Conservation (phyloP, 73 alveolate genomes). For the Tetrahymena thermophila region DNA sequence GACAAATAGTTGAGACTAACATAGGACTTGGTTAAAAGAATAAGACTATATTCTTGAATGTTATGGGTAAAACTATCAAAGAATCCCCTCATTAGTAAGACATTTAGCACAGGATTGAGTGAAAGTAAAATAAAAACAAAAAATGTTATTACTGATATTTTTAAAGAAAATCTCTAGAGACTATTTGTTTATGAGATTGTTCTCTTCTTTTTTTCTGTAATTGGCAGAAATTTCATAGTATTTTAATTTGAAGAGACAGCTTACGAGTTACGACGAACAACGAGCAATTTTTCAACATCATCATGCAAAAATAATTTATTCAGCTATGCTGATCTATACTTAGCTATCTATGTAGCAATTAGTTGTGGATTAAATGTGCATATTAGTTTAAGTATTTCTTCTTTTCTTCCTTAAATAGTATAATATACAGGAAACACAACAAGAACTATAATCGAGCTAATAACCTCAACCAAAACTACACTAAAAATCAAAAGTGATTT, state of each 20-base stretch:
- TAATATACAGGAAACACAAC: background rate
- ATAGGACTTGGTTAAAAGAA: background rate
- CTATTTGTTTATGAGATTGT: background rate
- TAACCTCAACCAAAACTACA: background rate
- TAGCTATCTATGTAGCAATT: background rate
- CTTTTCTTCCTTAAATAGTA: background rate
- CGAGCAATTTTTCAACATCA: background rate
- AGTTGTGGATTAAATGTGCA: background rate
- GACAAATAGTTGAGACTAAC: background rate
- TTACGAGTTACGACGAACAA: background rate
- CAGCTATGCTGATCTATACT: background rate
- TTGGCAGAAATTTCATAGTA: background rate
- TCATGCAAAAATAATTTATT: background rate
- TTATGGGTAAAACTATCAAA: background rate
- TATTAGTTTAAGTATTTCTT: background rate
- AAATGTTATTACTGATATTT: background rate
- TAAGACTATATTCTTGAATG: background rate
- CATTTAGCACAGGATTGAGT: background rate
- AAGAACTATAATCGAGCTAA: background rate
- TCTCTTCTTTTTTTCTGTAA: background rate
- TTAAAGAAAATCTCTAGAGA: background rate
- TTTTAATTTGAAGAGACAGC: background rate
- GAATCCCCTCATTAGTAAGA: background rate
- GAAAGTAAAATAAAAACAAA: background rate
- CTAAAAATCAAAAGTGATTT: background rate